Evolutionary conservation across 352 stramenopile species (phyloP).

Genomic region (Thalassiosira hispida): DNA sequence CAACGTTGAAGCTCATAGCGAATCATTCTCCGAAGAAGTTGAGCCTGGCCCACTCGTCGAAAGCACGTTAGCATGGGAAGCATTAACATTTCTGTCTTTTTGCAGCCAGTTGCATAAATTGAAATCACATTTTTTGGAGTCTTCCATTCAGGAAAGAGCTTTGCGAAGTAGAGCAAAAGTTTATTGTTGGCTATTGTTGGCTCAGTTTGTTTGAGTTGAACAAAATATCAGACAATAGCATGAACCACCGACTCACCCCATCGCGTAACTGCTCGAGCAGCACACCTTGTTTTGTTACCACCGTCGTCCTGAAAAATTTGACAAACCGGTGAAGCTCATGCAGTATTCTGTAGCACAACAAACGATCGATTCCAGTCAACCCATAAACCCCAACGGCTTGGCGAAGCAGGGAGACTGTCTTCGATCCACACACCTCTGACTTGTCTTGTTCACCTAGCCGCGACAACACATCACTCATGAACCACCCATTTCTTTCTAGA

Average conservation of each 20-base stretch:
- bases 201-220: neutral
- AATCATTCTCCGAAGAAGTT: slow-evolving; percentile 92
- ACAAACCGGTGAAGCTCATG: slow-evolving; percentile 93
- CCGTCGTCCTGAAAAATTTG: slow-evolving; percentile 90
- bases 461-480: slow-evolving; percentile 68
- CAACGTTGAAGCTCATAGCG: slow-evolving; percentile 91
- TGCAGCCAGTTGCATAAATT: slow-evolving; percentile 89
- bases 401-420: slow-evolving; percentile 89
- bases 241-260: slow-evolving; percentile 43
- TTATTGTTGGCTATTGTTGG: neutral
- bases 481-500: slow-evolving; percentile 92
- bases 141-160: slow-evolving; percentile 89
- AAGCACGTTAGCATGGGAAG: slow-evolving; percentile 92
- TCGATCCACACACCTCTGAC: slow-evolving; percentile 87
- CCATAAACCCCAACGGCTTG: slow-evolving; percentile 91
- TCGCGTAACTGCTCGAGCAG: slow-evolving; percentile 90
- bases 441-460: too few relatives aligned
- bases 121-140: slow-evolving; percentile 88
- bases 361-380: slow-evolving; percentile 90
- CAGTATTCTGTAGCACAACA: slow-evolving; percentile 88
- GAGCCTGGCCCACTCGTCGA: slow-evolving; percentile 92
- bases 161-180: neutral
- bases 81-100: slow-evolving; percentile 94
- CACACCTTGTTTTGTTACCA: slow-evolving; percentile 89
- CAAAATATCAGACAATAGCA: neutral